These are phyloP conservation scores for Aspergillus arachidicola DNA, from an alignment of 2,329 filamentous ascomycete species.

Conservation along the genomic window DNA sequence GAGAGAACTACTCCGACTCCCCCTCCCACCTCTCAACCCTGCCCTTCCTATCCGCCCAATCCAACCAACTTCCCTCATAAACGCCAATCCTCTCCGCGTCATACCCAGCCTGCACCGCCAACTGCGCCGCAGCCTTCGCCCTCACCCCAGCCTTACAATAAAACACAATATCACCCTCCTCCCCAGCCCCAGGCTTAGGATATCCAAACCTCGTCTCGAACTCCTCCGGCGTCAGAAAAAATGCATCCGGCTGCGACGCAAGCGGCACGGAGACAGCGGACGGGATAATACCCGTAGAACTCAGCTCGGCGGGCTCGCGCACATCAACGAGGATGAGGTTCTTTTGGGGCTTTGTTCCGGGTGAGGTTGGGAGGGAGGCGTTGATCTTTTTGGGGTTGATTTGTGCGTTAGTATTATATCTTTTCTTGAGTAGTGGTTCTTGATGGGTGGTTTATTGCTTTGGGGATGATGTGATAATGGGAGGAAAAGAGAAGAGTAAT, in stretches of 20 bases:
- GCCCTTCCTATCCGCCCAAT: slow-evolving; percentile 78
- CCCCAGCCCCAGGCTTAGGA: slow-evolving; percentile 59
- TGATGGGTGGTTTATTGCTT: not conserved
- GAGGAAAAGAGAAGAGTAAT: not conserved
- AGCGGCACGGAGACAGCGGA: slow-evolving; percentile 82
- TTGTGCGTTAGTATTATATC: not conserved
- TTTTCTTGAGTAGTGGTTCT: too few relatives aligned
- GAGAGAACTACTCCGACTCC: slow-evolving; percentile 18
- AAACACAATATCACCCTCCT: slow-evolving; percentile 63
- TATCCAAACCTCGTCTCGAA: slow-evolving; percentile 85
- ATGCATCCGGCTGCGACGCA: slow-evolving; percentile 72
- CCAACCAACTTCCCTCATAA: slow-evolving; percentile 61
- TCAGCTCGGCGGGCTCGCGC: slow-evolving; percentile 51
- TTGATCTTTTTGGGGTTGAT: slow-evolving; percentile 31
- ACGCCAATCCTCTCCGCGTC: slow-evolving; percentile 59
- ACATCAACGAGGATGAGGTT: slow-evolving; percentile 48
- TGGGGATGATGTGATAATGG: not conserved
- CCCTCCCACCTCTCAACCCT: slow-evolving; percentile 54
- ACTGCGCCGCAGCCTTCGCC: slow-evolving; percentile 71
- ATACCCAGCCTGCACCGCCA: slow-evolving; percentile 80
- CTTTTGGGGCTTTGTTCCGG: slow-evolving; percentile 26
- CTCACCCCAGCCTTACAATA: slow-evolving; percentile 94
- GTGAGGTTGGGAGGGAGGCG: slow-evolving; percentile 27
- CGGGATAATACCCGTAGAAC: slow-evolving; percentile 65
- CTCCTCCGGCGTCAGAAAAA: slow-evolving; percentile 74